Evolutionary conservation across 257 asterid species (phyloP).

Genomic region (Capsicum chinense): DNA sequence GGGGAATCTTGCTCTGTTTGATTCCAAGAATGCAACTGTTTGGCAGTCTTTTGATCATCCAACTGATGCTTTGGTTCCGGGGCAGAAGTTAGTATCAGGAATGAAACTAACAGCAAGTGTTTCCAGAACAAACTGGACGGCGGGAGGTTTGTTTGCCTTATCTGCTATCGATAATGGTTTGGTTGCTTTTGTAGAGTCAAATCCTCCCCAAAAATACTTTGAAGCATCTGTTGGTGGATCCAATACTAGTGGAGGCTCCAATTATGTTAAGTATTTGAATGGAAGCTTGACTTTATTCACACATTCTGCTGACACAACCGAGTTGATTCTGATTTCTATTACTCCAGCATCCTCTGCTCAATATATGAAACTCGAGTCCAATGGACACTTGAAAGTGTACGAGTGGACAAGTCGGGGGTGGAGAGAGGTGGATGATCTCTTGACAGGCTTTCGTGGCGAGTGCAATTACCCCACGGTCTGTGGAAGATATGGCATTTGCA

Average conservation of each 20-base stretch:
- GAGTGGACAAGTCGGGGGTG: conserved; percentile 26
- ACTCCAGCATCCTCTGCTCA: conserved; percentile 20
- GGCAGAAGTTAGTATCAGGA: too few relatives aligned
- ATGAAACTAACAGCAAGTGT: too few relatives aligned
- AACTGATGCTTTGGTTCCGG: too few relatives aligned
- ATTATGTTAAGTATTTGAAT: not conserved
- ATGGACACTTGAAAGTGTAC: conserved; percentile 39
- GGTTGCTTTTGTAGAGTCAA: too few relatives aligned
- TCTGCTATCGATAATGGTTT: too few relatives aligned
- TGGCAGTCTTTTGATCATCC: too few relatives aligned
- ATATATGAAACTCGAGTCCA: conserved; percentile 31
- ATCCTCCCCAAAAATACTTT: too few relatives aligned
- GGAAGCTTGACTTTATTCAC: conserved; percentile 10
- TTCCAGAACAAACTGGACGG: too few relatives aligned
- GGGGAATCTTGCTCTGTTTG: too few relatives aligned
- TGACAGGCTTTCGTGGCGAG: not conserved
- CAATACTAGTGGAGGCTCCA: not conserved
- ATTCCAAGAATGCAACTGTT: too few relatives aligned
- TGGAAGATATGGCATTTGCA: conserved; percentile 36
- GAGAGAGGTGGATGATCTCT: conserved; percentile 16
- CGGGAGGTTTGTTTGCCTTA: too few relatives aligned
- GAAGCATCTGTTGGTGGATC: not conserved
- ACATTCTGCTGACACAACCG: not conserved
- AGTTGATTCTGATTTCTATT: not conserved
- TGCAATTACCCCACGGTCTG: conserved; percentile 33